Evolutionary conservation across 2,329 filamentous ascomycete genomes (phyloP).

Genomic region (Microascus cirrosus): DNA sequence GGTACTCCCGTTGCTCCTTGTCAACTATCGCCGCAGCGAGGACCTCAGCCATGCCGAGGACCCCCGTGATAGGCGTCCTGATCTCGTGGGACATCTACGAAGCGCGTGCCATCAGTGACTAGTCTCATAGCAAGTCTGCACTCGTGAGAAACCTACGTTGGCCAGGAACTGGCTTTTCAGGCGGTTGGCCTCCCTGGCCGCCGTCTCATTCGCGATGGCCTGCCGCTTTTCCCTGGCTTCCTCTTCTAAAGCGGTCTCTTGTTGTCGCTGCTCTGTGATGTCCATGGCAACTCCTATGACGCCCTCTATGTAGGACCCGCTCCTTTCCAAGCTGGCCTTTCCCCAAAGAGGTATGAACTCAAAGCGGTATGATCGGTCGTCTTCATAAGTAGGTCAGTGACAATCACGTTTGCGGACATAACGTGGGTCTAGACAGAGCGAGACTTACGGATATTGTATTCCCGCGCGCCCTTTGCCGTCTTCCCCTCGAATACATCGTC

Average conservation of each 20-base stretch:
- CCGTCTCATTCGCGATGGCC: constrained; percentile 62
- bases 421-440: neutral
- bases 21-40: constrained; percentile 19
- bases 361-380: constrained; percentile 58
- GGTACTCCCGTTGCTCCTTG: constrained; percentile 54
- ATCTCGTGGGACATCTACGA: constrained; percentile 66
- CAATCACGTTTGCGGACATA: neutral
- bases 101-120: neutral
- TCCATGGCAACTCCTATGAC: constrained; percentile 74
- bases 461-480: constrained; percentile 48
- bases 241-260: constrained; percentile 50
- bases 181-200: constrained; percentile 69
- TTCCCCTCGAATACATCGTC: constrained; percentile 54
- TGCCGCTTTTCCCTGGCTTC: constrained; percentile 60
- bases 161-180: constrained; percentile 73
- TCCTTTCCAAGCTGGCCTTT: constrained; percentile 3
- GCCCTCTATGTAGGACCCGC: constrained; percentile 48
- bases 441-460: constrained; percentile 43
- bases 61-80: constrained; percentile 66
- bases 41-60: constrained; percentile 71
- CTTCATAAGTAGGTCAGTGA: constrained; percentile 16
- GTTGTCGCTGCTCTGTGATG: constrained; percentile 58
- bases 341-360: constrained; percentile 41
- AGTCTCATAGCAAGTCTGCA: neutral
- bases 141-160: constrained; percentile 30